These are phyloP conservation scores for Diaporthe amygdali DNA, from an alignment of 2,329 filamentous ascomycete genomes.

Conservation along the genomic window DNA sequence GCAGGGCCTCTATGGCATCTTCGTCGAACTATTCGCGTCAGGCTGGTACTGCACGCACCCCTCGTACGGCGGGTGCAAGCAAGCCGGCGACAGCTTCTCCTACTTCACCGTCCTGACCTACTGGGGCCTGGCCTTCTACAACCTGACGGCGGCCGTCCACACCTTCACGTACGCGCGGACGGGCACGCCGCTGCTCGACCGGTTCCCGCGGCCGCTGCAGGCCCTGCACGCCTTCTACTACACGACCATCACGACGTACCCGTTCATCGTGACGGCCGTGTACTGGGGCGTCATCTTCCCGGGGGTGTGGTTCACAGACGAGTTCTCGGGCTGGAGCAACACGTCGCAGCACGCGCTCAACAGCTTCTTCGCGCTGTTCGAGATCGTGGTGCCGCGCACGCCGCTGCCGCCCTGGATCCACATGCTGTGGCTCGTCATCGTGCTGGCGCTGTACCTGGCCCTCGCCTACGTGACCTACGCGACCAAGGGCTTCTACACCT, in stretches of 20 bases:
- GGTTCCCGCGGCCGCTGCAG: conserved; percentile 66
- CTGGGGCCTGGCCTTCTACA: conserved; percentile 85
- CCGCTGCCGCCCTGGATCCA: conserved; percentile 67
- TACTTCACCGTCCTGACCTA: conserved; percentile 85
- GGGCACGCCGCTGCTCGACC: conserved; percentile 60
- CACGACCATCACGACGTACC: conserved; percentile 66
- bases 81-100: conserved; percentile 67
- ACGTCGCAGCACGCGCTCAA: conserved; percentile 80
- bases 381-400: conserved; percentile 73
- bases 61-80: conserved; percentile 46
- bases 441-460: conserved; percentile 74
- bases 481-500: conserved; percentile 76
- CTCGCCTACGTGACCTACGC: conserved; percentile 76
- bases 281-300: conserved; percentile 70
- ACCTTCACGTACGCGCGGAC: conserved; percentile 68
- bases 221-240: conserved; percentile 70
- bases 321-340: conserved; percentile 67
- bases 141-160: conserved; percentile 70
- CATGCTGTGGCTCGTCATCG: conserved; percentile 69
- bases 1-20: conserved; percentile 71
- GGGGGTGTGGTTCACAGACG: conserved; percentile 52
- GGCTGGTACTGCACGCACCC: conserved; percentile 65
- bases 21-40: conserved; percentile 72
- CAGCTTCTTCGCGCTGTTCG: conserved; percentile 74
- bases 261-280: conserved; percentile 73